Base-by-base conservation (phyloP, 768 basidiomycete species). In the Filobasidium wieringae region DNA sequence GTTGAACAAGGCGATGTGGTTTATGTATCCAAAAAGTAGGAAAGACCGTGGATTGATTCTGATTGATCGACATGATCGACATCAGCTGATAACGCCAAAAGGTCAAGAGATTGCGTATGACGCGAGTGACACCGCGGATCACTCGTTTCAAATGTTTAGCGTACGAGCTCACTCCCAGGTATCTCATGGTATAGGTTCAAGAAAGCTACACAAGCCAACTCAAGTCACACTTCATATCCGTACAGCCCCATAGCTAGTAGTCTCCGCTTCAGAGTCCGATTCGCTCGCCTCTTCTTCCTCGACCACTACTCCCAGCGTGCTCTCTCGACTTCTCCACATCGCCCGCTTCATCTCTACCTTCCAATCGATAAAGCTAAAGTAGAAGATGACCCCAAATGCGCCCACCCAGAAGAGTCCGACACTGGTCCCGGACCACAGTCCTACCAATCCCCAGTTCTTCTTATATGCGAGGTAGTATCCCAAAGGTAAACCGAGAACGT, bases 361-460 rank as follows among this genome's bases (percentile, higher is more conserved):
- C 39, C 39, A 29, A 24, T 29, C 54, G 7, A 55, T 41, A 9
- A 37, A n/a, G 2, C 41, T 17, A 30, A 37, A 29, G 54, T 43
- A 55, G 31, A 41, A 26, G 37, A 39, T 29, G 30, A 30, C 24
- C 29, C 32, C 84, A 2, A 81, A 77, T 12, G 43, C 43, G 17
- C 43, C 43, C 24, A 47, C 43, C 43, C 43, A 47, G 65, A 85
- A 84, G 5, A 88, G 74, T 0, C 82, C 86, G 24, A 86, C 75
- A 30, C 85, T 84, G 69, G 87, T 86, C 24, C 85, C 85, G 50
- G 80, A 76, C 81, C 80, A 81, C 15, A 81, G 73, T 3, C 80
- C 80, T 41, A 75, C 70, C 29, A 81, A 67, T 2, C 80, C 80
- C 39, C 57, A 58, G 7, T 49, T 17, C n/a, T 41, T 53, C 37